Base-by-base conservation (phyloP, 148 eudicot species). In the Silene uniflora region DNA sequence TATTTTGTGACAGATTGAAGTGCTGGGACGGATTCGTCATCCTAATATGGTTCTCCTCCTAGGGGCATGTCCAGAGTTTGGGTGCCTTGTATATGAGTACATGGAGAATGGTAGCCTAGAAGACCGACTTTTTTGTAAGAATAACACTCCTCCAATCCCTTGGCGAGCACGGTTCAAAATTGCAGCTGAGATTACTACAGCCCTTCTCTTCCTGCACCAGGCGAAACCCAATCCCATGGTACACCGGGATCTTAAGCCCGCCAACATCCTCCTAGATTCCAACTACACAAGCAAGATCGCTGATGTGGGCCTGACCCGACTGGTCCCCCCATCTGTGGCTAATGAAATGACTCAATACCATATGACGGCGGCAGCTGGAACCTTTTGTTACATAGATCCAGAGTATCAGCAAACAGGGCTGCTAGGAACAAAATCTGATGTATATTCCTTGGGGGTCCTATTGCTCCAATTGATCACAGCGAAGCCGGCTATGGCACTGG, bases 371-470 rank as follows among this genome's bases (percentile, higher is more conserved):
- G 96, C 98, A 6, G 98, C 91, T 3, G 98, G 98, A 62, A 93
- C 98, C 32, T 90, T 93, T 44, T 93, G 93, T 74, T 93, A 93
- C 89, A 93, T 93, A 1, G 98, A 91, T 67, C 98, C 96, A 0
- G 98, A 93, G 83, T 93, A 93, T 60, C 98, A 93, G 76, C 96
- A 89, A 76, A 89, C 96, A 0, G 98, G 98, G 0, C 75, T 76
- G 81, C 81, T 93, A 12, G 84, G 92, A 23, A 87, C 87, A 29
- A 88, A 89, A 77, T 93, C 96, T 0, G 98, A 93, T 62, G 67
- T 93, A 22, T 93, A 91, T 75, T 93, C 98, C 4, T 61, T 93
- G 5, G 98, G 98, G 0, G 82, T 93, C 2, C 67, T 87, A 72
- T 73, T 93, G 67, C 86, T 93, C 55, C 96, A 93, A 61, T 62